Conservation (phyloP, 78 protist genomes). For the Salpingoeca rosetta region DNA sequence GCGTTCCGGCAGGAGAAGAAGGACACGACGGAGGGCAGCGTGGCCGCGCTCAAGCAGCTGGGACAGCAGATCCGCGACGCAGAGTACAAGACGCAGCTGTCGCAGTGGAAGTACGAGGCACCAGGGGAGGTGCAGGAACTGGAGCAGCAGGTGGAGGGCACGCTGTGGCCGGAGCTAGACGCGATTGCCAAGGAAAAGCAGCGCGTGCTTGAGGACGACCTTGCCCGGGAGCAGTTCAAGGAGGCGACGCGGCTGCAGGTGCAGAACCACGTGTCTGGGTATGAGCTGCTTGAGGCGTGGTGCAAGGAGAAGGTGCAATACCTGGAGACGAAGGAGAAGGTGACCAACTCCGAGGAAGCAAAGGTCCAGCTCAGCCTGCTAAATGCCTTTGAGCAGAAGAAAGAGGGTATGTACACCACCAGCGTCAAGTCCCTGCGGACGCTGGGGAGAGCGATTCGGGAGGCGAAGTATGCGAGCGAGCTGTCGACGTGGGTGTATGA, state of each 20-base stretch:
- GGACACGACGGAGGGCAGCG: background rate
- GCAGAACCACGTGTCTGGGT: background rate
- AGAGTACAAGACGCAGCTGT: background rate
- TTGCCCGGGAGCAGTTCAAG: background rate
- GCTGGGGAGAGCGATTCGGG: background rate
- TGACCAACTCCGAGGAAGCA: background rate
- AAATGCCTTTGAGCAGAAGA: background rate
- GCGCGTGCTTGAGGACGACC: background rate
- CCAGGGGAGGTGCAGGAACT: background rate
- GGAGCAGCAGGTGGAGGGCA: background rate
- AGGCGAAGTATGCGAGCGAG: background rate
- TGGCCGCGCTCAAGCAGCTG: background rate
- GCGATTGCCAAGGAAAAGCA: background rate
- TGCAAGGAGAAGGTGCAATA: background rate
- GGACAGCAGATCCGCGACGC: background rate
- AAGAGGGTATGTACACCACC: background rate
- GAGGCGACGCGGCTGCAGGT: background rate
- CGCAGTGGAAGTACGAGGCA: background rate
- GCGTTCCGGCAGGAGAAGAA: background rate
- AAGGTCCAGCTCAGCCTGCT: background rate
- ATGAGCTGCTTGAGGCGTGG: background rate
- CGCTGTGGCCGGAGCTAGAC: background rate
- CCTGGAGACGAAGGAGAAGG: background rate
- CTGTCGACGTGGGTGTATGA: background rate
- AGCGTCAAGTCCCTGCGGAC: background rate